These are phyloP conservation scores for Piper betle DNA, from an alignment of 164 flowering plant genomes.

Conservation along the genomic window DNA sequence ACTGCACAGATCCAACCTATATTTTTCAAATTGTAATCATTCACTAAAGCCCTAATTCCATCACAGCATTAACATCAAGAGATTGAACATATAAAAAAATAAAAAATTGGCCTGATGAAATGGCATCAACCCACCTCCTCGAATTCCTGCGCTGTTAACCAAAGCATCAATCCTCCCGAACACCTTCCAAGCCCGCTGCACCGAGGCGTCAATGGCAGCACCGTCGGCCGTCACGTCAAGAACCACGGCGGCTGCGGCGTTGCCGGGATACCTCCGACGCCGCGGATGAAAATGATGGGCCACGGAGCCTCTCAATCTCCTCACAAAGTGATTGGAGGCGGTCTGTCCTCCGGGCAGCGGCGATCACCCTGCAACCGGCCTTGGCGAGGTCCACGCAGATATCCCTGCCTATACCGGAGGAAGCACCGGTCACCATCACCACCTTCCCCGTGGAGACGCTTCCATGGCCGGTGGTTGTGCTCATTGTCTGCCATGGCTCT, in stretches of 20 bases:
- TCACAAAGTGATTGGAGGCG: slow-evolving; percentile 31
- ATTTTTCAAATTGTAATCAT: too few relatives aligned
- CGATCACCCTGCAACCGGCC: slow-evolving; percentile 56
- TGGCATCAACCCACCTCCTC: slow-evolving; percentile 13
- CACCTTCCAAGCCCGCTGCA: slow-evolving; percentile 57
- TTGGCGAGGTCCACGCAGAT: slow-evolving; percentile 50
- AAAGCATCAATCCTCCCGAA: slow-evolving; percentile 66
- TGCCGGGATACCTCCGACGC: background rate
- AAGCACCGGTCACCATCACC: slow-evolving; percentile 41
- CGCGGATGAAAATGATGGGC: background rate
- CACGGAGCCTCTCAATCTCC: background rate
- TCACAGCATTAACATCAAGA: too few relatives aligned
- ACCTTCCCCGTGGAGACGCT: background rate
- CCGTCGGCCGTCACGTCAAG: slow-evolving; percentile 44
- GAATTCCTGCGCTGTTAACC: slow-evolving; percentile 63
- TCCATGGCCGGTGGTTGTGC: background rate
- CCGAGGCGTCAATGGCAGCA: slow-evolving; percentile 27
- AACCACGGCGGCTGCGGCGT: background rate
- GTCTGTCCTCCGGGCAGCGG: slow-evolving; percentile 65
- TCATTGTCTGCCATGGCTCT: background rate
- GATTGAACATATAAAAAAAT: too few relatives aligned
- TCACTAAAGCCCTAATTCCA: too few relatives aligned
- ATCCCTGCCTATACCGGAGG: slow-evolving; percentile 61
- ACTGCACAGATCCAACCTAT: too few relatives aligned
- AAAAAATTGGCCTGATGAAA: too few relatives aligned